A percentile compares a stretch with the other conserved stretches of the same genome.
These are phyloP conservation scores for Acarospora socialis DNA, from an alignment of 2,329 filamentous ascomycete genomes.

Conservation along the genomic window DNA sequence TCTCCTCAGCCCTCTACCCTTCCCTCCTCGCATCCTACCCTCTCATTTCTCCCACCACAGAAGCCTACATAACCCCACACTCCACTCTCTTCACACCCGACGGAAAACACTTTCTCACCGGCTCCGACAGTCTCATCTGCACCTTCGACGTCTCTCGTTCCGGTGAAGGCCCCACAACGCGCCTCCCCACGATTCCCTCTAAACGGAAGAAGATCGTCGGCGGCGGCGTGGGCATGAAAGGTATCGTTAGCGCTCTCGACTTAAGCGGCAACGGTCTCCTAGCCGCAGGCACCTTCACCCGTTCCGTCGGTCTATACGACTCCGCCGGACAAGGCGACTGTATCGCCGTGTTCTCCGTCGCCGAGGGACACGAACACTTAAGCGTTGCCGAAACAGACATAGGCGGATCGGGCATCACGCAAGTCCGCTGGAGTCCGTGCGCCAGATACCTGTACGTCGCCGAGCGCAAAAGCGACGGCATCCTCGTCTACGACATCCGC, in stretches of 20 bases:
- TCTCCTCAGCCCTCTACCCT: slow-evolving; percentile 40
- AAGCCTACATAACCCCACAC: slow-evolving; percentile 40
- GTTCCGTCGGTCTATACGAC: slow-evolving; percentile 43
- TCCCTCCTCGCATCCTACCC: slow-evolving; percentile 38
- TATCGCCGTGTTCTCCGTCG: slow-evolving; percentile 37
- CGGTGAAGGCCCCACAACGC: slow-evolving; percentile 32
- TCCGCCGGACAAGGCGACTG: slow-evolving; percentile 33
- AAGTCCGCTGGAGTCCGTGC: slow-evolving; percentile 43
- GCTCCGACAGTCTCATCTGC: slow-evolving; percentile 38
- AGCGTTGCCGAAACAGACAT: slow-evolving; percentile 19
- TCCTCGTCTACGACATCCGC: slow-evolving; percentile 46
- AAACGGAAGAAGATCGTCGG: slow-evolving; percentile 32
- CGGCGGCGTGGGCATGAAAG: slow-evolving; percentile 38
- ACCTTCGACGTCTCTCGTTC: slow-evolving; percentile 40
- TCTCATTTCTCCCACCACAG: slow-evolving; percentile 39
- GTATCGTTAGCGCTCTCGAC: slow-evolving; percentile 38
- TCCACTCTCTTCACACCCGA: slow-evolving; percentile 37
- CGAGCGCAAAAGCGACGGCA: slow-evolving; percentile 40
- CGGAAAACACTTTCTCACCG: slow-evolving; percentile 33
- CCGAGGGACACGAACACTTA: slow-evolving; percentile 24
- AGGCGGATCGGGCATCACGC: slow-evolving; percentile 38
- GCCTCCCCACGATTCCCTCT: slow-evolving; percentile 34
- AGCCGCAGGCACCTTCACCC: slow-evolving; percentile 43
- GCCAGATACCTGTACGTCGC: slow-evolving; percentile 44
- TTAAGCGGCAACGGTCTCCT: slow-evolving; percentile 35